Evolutionary conservation across 805 yeast species (phyloP).

Genomic region (Allodekkera sacchari): DNA sequence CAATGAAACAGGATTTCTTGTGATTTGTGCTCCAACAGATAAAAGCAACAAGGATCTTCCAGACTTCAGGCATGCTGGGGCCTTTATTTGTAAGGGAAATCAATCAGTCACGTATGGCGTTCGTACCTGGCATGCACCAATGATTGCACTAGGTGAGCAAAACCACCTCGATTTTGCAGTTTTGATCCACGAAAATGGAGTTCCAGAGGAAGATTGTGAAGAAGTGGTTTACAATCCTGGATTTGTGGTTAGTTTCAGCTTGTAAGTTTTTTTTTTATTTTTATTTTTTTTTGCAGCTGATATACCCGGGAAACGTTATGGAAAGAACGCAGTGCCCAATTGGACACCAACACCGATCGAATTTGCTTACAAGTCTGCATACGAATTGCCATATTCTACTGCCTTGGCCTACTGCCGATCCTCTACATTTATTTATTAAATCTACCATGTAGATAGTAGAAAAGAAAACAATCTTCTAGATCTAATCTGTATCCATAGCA

Average conservation of each 20-base stretch:
- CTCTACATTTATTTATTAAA: too few species aligned
- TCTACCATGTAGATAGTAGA: too few species aligned
- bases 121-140: conserved; percentile 94
- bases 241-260: conserved; percentile 26
- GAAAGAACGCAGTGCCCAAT: background rate
- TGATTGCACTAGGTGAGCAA: conserved; percentile 68
- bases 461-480: too few species aligned
- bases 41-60: conserved; percentile 40
- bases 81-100: conserved; percentile 71
- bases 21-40: conserved; percentile 65
- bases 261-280: background rate
- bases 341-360: conserved; percentile 7
- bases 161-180: conserved; percentile 69
- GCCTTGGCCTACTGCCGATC: too few species aligned
- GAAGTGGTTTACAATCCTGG: conserved; percentile 69
- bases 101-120: conserved; percentile 86
- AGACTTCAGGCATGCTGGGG: conserved; percentile 48
- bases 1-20: conserved; percentile 51
- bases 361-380: too few species aligned
- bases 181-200: conserved; percentile 77
- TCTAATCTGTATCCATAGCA: conserved; percentile 27
- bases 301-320: background rate
- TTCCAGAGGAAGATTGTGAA: conserved; percentile 71
- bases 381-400: too few species aligned
- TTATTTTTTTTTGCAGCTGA: conserved; percentile 1